phyloP scores from a whole-genome alignment of 2,329 filamentous ascomycete species.

The Arachnopeziza araneosa region DNA sequence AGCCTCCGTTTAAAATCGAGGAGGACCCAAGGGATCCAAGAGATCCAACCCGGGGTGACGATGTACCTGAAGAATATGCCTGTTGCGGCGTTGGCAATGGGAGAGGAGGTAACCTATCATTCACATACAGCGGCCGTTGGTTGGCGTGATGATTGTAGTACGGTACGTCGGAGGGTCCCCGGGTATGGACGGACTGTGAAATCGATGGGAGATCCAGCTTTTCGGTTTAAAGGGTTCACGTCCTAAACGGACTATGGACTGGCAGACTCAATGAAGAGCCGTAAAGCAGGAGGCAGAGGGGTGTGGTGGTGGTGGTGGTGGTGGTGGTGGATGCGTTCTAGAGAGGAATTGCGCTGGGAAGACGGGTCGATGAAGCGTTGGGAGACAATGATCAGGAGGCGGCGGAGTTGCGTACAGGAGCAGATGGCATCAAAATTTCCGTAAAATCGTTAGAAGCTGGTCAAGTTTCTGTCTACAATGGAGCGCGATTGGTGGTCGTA shows the following conservation, averaged over 20 bases:
- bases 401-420: constrained; percentile 12
- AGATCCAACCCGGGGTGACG: constrained; percentile 74
- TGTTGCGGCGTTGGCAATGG: constrained; percentile 60
- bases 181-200: constrained; percentile 68
- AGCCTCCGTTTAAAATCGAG: constrained; percentile 45
- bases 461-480: constrained; percentile 9
- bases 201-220: constrained; percentile 93
- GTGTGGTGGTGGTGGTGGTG: no score
- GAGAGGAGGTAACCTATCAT: constrained; percentile 67
- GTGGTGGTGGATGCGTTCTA: neutral
- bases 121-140: constrained; percentile 61
- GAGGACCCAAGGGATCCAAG: constrained; percentile 52
- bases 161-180: constrained; percentile 65
- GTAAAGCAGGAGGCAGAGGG: constrained; percentile 6
- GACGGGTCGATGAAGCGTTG: neutral
- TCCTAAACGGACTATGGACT: constrained; percentile 27
- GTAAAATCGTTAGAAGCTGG: constrained; percentile 4
- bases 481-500: constrained; percentile 23
- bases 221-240: constrained; percentile 54
- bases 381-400: neutral
- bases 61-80: constrained; percentile 62
- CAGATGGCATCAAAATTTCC: constrained; percentile 16
- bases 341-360: constrained; percentile 2
- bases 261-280: constrained; percentile 23
- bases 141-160: constrained; percentile 65